These are phyloP conservation scores for Podospora conica DNA, from an alignment of 495 filamentous ascomycete species.

Conservation along the genomic window DNA sequence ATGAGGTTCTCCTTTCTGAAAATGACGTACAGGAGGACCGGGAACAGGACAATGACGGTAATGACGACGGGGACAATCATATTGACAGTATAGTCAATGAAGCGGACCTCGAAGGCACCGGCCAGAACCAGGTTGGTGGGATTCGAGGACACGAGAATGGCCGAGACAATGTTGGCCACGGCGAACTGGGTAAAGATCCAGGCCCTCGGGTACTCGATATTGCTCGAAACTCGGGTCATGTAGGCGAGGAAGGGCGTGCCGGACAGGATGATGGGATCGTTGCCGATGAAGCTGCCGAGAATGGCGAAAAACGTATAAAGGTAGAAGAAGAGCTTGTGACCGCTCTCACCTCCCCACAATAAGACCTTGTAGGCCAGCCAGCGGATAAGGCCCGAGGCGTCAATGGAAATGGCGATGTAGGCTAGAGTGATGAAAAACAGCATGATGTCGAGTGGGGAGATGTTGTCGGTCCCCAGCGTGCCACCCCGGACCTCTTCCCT, in stretches of 20 bases:
- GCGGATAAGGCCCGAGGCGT: constrained; percentile 60
- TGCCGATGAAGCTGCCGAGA: constrained; percentile 61
- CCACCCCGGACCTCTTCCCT: constrained; percentile 55
- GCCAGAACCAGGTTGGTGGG: constrained; percentile 67
- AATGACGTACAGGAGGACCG: constrained; percentile 57
- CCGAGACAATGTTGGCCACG: constrained; percentile 60
- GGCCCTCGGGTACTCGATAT: constrained; percentile 58
- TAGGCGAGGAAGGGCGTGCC: constrained; percentile 65
- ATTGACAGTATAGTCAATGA: constrained; percentile 61
- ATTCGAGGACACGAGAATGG: constrained; percentile 64
- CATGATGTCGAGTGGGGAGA: constrained; percentile 60
- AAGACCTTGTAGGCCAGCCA: constrained; percentile 62
- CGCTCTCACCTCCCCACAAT: constrained; percentile 54
- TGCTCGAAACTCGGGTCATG: constrained; percentile 63
- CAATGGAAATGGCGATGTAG: constrained; percentile 68
- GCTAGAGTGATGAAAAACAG: constrained; percentile 63
- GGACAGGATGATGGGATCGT: constrained; percentile 63
- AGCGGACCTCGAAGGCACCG: constrained; percentile 60
- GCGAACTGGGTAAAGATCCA: constrained; percentile 68
- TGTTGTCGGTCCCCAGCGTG: constrained; percentile 53
- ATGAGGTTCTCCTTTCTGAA: constrained; percentile 56
- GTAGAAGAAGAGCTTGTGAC: constrained; percentile 59
- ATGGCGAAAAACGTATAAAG: constrained; percentile 61
- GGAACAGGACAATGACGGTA: constrained; percentile 57
- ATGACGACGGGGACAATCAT: constrained; percentile 62